Evolutionary conservation across 306 rosid genomes (phyloP).

Genomic region (Mimosa bimucronata): DNA sequence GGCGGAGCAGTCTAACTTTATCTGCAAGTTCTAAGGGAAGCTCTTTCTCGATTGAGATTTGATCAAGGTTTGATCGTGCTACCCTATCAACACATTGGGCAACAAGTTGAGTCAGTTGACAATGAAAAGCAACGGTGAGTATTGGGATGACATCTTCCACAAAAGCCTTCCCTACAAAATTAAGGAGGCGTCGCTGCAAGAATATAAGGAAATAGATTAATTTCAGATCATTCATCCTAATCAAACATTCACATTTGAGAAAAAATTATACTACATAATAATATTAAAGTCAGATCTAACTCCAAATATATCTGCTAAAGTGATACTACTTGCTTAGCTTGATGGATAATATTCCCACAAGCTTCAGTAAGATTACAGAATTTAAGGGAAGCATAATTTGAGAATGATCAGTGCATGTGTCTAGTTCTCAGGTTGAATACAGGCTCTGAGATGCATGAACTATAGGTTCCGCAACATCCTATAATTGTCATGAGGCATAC

Average conservation of each 20-base stretch:
- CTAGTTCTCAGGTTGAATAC: too few relatives aligned
- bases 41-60: slow-evolving; percentile 69
- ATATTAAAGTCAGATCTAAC: too few relatives aligned
- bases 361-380: too few relatives aligned
- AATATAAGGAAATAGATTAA: slow-evolving; percentile 36
- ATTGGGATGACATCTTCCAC: slow-evolving; percentile 88
- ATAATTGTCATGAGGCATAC: too few relatives aligned
- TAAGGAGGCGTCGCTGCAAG: slow-evolving; percentile 79
- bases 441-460: too few relatives aligned
- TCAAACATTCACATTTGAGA: not conserved
- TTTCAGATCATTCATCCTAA: not conserved
- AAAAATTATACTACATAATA: too few relatives aligned
- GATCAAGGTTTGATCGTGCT: slow-evolving; percentile 78
- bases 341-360: not conserved
- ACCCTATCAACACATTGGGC: slow-evolving; percentile 68
- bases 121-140: slow-evolving; percentile 68
- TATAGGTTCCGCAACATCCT: too few relatives aligned
- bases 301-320: too few relatives aligned
- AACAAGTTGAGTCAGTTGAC: slow-evolving; percentile 72
- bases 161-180: slow-evolving; percentile 81
- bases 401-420: too few relatives aligned
- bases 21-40: slow-evolving; percentile 65
- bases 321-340: too few relatives aligned
- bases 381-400: too few relatives aligned
- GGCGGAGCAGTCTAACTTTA: slow-evolving; percentile 57